phyloP scores from a whole-genome alignment of 2,329 filamentous ascomycete species.

The Blumeria hordei region DNA sequence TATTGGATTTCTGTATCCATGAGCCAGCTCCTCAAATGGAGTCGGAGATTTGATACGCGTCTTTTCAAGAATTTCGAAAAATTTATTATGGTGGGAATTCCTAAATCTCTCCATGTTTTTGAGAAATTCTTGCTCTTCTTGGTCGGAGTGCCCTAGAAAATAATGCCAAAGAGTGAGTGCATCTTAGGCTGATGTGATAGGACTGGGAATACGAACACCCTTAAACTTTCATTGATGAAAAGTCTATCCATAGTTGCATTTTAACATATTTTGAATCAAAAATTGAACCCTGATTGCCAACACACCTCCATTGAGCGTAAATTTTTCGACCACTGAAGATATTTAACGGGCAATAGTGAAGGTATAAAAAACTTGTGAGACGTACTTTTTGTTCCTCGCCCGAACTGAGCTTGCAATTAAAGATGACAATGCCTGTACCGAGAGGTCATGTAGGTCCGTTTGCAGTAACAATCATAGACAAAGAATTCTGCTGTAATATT shows the following conservation, averaged over 20 bases:
- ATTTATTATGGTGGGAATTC: no score
- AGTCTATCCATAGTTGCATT: conserved; percentile 1
- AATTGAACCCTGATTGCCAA: conserved; percentile 4
- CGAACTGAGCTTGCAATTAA: neutral
- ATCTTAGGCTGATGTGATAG: neutral
- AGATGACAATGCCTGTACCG: neutral
- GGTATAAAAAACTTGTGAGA: neutral
- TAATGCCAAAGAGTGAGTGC: neutral
- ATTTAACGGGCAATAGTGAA: neutral
- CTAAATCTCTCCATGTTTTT: neutral
- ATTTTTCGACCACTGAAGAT: no score
- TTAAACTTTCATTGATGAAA: neutral
- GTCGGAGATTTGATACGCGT: neutral
- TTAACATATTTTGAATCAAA: neutral
- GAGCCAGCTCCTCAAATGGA: neutral
- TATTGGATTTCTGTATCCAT: neutral
- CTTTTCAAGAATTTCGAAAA: neutral
- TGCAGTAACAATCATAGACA: no score
- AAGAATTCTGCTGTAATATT: no score
- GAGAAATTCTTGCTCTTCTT: neutral
- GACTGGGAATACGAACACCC: neutral
- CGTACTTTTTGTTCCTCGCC: neutral
- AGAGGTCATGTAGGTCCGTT: neutral
- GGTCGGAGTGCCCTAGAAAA: neutral
- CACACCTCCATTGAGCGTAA: neutral